Percentiles rank a stretch among this genome's conserved stretches.
phyloP scores from a whole-genome alignment of 768 basidiomycete species.

The Goffeauzyma gilvescens region DNA sequence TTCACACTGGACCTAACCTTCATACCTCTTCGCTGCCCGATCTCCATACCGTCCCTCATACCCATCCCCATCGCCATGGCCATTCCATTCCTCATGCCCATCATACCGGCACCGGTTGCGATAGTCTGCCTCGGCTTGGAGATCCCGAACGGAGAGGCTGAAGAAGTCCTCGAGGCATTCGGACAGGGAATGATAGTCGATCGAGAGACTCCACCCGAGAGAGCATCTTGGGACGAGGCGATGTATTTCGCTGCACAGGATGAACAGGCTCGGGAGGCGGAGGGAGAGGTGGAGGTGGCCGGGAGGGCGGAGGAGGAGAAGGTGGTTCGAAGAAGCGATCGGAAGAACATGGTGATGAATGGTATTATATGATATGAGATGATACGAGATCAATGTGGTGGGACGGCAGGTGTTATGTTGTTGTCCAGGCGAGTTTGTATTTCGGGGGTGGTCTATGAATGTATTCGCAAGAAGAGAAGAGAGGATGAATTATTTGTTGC shows the following conservation, averaged over 20 bases:
- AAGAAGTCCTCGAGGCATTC: conserved; percentile 1
- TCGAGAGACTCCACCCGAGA: too few species aligned
- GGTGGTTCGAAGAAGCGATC: too few species aligned
- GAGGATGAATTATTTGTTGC: too few species aligned
- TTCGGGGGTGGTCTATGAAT: too few species aligned
- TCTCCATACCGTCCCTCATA: neutral
- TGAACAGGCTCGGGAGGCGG: conserved; percentile 6
- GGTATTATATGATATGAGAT: neutral
- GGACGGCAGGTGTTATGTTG: too few species aligned
- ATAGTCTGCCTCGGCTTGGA: neutral
- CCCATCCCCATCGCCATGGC: neutral
- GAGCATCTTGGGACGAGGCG: conserved; percentile 2
- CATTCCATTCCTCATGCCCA: neutral
- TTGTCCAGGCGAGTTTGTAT: too few species aligned
- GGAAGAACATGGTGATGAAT: neutral
- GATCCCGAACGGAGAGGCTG: neutral
- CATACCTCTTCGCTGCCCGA: conserved; percentile 43
- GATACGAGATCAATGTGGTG: neutral
- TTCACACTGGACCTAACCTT: conserved; percentile 93
- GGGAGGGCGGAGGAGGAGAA: neutral
- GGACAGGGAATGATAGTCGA: conserved; percentile 10
- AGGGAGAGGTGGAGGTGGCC: neutral
- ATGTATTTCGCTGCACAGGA: conserved; percentile 6
- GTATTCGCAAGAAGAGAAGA: too few species aligned
- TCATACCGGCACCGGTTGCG: too few species aligned